A percentile compares a stretch with the other conserved stretches of the same genome.
These are phyloP conservation scores for Aspergillus alliaceus DNA, from an alignment of 2,329 filamentous ascomycete species.

Conservation along the genomic window DNA sequence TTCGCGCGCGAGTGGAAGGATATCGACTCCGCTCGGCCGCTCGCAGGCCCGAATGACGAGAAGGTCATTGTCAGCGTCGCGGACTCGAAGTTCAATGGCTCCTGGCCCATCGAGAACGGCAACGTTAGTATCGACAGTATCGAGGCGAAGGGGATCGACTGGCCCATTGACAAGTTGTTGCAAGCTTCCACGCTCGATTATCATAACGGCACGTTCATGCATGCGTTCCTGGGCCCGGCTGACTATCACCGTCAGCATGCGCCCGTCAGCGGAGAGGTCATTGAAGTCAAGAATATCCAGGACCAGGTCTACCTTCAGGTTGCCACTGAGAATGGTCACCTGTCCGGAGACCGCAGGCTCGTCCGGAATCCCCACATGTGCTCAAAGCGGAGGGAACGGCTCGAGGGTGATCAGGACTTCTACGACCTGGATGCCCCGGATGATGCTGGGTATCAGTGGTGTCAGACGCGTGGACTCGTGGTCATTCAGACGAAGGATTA, in stretches of 20 bases:
- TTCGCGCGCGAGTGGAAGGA: slow-evolving; percentile 7
- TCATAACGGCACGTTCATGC: slow-evolving; percentile 3
- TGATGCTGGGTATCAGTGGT: slow-evolving; percentile 42
- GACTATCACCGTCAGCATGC: slow-evolving; percentile 15
- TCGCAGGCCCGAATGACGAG: background rate
- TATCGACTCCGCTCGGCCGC: slow-evolving; percentile 1
- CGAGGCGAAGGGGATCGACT: background rate
- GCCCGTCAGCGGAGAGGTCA: background rate
- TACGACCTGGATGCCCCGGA: slow-evolving; percentile 32
- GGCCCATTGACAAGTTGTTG: background rate
- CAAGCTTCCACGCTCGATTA: background rate
- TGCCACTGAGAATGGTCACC: background rate
- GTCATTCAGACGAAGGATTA: slow-evolving; percentile 38
- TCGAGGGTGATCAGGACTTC: background rate
- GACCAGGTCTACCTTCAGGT: slow-evolving; percentile 1
- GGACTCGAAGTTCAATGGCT: slow-evolving; percentile 4
- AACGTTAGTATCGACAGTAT: background rate
- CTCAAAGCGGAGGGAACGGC: background rate
- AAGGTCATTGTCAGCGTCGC: slow-evolving; percentile 5
- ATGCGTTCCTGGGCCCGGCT: slow-evolving; percentile 5
- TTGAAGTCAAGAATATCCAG: slow-evolving; percentile 2
- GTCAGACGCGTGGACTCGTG: slow-evolving; percentile 41
- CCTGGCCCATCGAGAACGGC: background rate
- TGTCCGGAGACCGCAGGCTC: background rate
- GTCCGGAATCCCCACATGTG: background rate